A percentile compares a stretch with the other conserved stretches of the same genome.
Conservation (phyloP, 2,329 filamentous ascomycete genomes). For the Neocatenulostroma microsporum region DNA sequence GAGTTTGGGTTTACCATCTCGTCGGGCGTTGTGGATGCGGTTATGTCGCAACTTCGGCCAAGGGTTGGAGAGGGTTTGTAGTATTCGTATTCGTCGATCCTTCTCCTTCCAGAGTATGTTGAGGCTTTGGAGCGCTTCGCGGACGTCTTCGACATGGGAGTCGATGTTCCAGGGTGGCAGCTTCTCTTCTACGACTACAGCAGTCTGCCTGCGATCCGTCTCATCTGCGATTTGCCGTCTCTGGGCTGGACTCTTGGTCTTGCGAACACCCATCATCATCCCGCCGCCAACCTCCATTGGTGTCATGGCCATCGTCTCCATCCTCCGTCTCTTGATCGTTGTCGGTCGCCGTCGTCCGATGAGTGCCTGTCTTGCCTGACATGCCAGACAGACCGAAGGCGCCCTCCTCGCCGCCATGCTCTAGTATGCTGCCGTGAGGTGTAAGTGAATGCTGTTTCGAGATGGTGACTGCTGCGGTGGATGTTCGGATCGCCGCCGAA, state of each 20-base stretch:
- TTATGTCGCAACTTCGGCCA: constrained; percentile 12
- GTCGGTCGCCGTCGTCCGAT: constrained; percentile 14
- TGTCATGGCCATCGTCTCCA: constrained; percentile 11
- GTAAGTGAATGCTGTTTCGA: background rate
- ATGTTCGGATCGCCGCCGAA: background rate
- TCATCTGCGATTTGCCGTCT: background rate
- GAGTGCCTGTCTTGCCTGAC: constrained; percentile 15
- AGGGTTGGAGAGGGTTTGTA: constrained; percentile 22
- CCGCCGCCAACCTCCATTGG: constrained; percentile 4
- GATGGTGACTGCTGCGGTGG: background rate
- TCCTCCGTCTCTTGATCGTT: constrained; percentile 10
- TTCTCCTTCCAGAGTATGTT: constrained; percentile 17
- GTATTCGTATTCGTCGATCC: constrained; percentile 16
- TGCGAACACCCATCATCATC: background rate
- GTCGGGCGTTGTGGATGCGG: constrained; percentile 5
- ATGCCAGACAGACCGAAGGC: constrained; percentile 17
- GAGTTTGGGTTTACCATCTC: constrained; percentile 1
- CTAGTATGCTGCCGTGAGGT: no score
- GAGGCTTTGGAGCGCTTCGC: constrained; percentile 12
- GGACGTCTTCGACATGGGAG: constrained; percentile 10
- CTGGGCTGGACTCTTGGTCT: background rate
- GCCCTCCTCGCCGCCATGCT: constrained; percentile 16
- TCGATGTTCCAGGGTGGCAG: constrained; percentile 2
- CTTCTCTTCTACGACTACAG: background rate
- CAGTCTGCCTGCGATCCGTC: background rate